These are phyloP conservation scores for Fusarium mexicanum DNA, from an alignment of 2,329 filamentous ascomycete genomes.

Conservation along the genomic window DNA sequence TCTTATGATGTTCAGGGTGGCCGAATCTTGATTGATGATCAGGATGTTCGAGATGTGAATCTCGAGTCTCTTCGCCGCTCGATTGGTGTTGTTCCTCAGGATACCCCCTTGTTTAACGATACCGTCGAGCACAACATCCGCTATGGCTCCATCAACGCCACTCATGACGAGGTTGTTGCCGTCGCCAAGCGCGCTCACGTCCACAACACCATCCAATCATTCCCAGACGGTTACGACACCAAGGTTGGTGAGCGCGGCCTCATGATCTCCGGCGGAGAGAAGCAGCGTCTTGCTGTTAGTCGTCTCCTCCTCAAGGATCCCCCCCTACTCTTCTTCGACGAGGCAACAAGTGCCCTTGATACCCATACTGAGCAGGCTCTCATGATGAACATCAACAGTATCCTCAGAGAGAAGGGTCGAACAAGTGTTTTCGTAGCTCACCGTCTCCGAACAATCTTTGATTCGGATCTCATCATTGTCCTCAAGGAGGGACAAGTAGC, in stretches of 20 bases:
- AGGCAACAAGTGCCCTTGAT: slow-evolving; percentile 91
- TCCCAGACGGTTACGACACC: slow-evolving; percentile 89
- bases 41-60: slow-evolving; percentile 86
- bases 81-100: slow-evolving; percentile 96
- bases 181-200: slow-evolving; percentile 87
- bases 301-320: slow-evolving; percentile 88
- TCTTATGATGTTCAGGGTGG: slow-evolving; percentile 91
- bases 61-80: slow-evolving; percentile 83
- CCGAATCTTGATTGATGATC: slow-evolving; percentile 89
- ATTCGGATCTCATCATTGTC: slow-evolving; percentile 93
- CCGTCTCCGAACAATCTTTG: slow-evolving; percentile 90
- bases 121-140: slow-evolving; percentile 95
- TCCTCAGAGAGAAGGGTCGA: slow-evolving; percentile 84
- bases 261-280: slow-evolving; percentile 97
- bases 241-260: slow-evolving; percentile 93
- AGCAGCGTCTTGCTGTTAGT: slow-evolving; percentile 87
- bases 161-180: slow-evolving; percentile 75
- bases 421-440: slow-evolving; percentile 97
- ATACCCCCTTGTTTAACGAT: slow-evolving; percentile 97
- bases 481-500: slow-evolving; percentile 85
- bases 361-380: slow-evolving; percentile 93
- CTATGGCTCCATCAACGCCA: slow-evolving; percentile 85
- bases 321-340: slow-evolving; percentile 91
- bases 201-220: slow-evolving; percentile 80
- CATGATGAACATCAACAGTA: slow-evolving; percentile 91